These are phyloP conservation scores for Sporobolomyces pararoseus DNA, from an alignment of 768 basidiomycete species.

Conservation along the genomic window DNA sequence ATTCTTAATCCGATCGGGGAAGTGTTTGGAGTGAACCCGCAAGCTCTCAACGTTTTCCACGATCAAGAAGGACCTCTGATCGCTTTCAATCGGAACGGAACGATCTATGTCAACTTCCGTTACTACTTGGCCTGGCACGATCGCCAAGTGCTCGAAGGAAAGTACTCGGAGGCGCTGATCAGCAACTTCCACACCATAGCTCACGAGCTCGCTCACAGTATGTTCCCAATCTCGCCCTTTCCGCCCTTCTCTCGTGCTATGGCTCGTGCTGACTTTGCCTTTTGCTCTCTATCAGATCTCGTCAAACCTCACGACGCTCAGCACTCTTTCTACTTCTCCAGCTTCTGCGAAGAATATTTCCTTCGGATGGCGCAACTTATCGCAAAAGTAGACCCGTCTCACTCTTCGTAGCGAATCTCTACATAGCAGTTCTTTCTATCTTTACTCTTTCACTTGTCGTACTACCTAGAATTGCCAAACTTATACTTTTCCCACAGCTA, in stretches of 20 bases:
- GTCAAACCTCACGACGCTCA: conserved; percentile 75
- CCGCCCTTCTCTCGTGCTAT: neutral
- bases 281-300: conserved; percentile 48
- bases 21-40: conserved; percentile 69
- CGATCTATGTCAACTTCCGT: conserved; percentile 80
- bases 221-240: neutral
- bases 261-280: neutral
- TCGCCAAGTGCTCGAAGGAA: conserved; percentile 58
- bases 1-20: conserved; percentile 63
- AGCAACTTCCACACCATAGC: conserved; percentile 92
- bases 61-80: conserved; percentile 75
- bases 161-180: conserved; percentile 63
- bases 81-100: conserved; percentile 87
- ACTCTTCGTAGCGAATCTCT: neutral
- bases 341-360: conserved; percentile 68
- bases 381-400: neutral
- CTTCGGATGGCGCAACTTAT: conserved; percentile 46
- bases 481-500: too few species aligned
- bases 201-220: conserved; percentile 63
- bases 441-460: neutral
- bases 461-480: too few species aligned
- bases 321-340: conserved; percentile 91
- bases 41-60: conserved; percentile 79
- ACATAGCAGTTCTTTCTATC: neutral
- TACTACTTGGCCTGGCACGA: conserved; percentile 59